A percentile compares a stretch with the other conserved stretches of the same genome.
These are phyloP conservation scores for Pichia inconspicua DNA, from an alignment of 1,139 yeast genomes.

Conservation along the genomic window DNA sequence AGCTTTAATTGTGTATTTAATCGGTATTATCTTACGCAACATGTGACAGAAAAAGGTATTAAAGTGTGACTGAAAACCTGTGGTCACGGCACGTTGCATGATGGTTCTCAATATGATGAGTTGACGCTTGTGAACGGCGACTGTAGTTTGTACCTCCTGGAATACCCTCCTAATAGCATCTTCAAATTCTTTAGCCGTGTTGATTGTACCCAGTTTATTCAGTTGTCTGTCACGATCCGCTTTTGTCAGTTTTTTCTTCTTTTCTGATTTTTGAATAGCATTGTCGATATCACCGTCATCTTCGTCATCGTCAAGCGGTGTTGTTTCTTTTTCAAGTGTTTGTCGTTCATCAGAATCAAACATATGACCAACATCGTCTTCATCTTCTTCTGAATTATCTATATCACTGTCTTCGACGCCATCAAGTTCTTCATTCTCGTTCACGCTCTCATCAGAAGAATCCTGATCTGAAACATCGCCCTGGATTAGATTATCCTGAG, in stretches of 20 bases:
- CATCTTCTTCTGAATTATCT: neutral
- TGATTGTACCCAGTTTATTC: conserved; percentile 14
- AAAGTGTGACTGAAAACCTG: conserved; percentile 52
- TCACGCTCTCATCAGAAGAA: neutral
- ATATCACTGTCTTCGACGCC: conserved; percentile 1
- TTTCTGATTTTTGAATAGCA: conserved; percentile 6
- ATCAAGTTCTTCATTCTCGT: conserved; percentile 1
- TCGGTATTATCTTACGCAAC: conserved; percentile 55
- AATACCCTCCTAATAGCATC: conserved; percentile 59
- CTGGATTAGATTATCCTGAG: neutral
- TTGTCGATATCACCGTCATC: conserved; percentile 7
- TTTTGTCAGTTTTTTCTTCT: conserved; percentile 1
- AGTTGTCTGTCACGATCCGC: conserved; percentile 1
- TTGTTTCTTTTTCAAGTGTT: neutral
- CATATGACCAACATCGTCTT: neutral
- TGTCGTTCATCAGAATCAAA: neutral
- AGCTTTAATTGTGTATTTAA: conserved; percentile 61
- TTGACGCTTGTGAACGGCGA: conserved; percentile 72
- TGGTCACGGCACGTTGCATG: conserved; percentile 46
- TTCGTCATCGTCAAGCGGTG: neutral
- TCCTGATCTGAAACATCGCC: neutral
- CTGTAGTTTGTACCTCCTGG: conserved; percentile 69
- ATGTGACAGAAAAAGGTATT: conserved; percentile 50
- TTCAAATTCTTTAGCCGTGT: conserved; percentile 27
- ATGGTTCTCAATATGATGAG: conserved; percentile 55